phyloP scores from a whole-genome alignment of 1,284 basidiomycete species.

The Sanghuangporus weigelae region DNA sequence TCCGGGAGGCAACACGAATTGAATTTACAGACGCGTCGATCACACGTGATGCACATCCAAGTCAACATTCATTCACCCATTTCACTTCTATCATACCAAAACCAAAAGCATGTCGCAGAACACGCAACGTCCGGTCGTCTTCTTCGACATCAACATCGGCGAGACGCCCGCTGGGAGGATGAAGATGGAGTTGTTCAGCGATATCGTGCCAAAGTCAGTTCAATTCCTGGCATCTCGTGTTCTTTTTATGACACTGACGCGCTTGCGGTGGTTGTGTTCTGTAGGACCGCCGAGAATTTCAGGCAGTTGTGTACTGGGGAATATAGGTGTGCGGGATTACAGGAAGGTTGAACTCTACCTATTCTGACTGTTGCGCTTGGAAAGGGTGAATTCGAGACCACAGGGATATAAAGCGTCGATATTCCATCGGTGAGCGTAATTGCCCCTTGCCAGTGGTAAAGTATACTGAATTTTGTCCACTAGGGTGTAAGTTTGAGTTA shows the following conservation, averaged over 20 bases:
- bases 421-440: conserved; percentile 75
- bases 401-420: conserved; percentile 87
- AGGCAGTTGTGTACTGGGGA: conserved; percentile 96
- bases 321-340: conserved; percentile 54
- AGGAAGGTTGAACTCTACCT: not conserved
- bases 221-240: not conserved
- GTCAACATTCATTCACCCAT: not conserved
- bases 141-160: conserved; percentile 95
- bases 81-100: not conserved
- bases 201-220: conserved; percentile 80
- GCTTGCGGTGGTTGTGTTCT: not conserved
- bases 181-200: conserved; percentile 94
- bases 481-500: conserved; percentile 61
- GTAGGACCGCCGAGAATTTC: conserved; percentile 95
- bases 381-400: conserved; percentile 77
- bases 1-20: no score
- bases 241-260: not conserved
- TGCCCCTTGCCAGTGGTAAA: not conserved
- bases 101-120: conserved; percentile 5
- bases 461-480: conserved; percentile 16
- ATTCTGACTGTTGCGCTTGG: not conserved
- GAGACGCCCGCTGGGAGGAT: conserved; percentile 91
- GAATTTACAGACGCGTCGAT: no score
- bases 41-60: no score
- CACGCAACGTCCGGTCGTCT: conserved; percentile 75